These are phyloP conservation scores for Wickerhamomyces subpelliculosus DNA, from an alignment of 805 yeast genomes.

Conservation along the genomic window DNA sequence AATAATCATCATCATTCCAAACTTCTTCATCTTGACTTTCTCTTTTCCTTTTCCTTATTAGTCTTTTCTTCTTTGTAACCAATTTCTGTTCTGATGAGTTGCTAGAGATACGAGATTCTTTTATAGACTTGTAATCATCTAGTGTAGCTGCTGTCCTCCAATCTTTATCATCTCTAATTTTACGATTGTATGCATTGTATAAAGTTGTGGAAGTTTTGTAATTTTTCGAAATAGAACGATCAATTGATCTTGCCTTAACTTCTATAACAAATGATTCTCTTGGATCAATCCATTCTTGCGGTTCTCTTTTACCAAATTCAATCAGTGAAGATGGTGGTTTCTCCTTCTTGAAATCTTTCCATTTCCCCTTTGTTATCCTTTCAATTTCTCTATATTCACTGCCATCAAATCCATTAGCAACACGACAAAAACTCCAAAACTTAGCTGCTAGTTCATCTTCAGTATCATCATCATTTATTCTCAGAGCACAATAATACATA, in stretches of 20 bases:
- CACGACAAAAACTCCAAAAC: constrained; percentile 65
- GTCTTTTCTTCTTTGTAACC: constrained; percentile 25
- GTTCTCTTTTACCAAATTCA: constrained; percentile 53
- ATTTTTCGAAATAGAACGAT: constrained; percentile 34
- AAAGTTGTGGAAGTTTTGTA: constrained; percentile 67
- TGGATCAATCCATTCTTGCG: constrained; percentile 78
- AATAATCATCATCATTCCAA: constrained; percentile 14
- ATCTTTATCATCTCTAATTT: constrained; percentile 63
- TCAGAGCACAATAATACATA: constrained; percentile 67
- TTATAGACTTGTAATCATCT: constrained; percentile 42
- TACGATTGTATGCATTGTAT: constrained; percentile 66
- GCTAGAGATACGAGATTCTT: constrained; percentile 9
- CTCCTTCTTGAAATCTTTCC: constrained; percentile 39
- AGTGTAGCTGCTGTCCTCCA: constrained; percentile 49
- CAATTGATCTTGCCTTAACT: constrained; percentile 73
- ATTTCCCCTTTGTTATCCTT: constrained; percentile 48
- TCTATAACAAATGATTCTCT: constrained; percentile 71
- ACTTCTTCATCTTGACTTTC: constrained; percentile 15
- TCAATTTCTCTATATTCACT: constrained; percentile 57
- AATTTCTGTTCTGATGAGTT: constrained; percentile 19
- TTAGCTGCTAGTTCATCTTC: constrained; percentile 14
- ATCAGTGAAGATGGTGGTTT: constrained; percentile 37
- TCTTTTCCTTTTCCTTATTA: constrained; percentile 18
- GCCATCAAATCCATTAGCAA: constrained; percentile 77
- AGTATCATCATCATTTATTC: constrained; percentile 33